Evolutionary conservation across 805 yeast species (phyloP), one percentile per base, ranked within the genome.

Genomic region (Barnettozyma sucrosica): DNA sequence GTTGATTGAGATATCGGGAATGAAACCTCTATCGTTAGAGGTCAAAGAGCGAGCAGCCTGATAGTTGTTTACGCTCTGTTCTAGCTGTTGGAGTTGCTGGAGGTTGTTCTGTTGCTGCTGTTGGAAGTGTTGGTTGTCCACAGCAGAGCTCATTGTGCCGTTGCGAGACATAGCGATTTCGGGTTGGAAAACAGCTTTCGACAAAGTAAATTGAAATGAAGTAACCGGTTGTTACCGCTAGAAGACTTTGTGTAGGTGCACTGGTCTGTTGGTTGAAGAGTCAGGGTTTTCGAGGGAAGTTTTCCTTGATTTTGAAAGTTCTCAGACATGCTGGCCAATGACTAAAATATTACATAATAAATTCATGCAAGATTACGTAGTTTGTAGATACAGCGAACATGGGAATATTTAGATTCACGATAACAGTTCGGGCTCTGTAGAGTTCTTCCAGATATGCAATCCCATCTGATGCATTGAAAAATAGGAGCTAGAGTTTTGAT

Each of bases 51-150:
- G 67, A 1, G 77, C 66, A 49, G 71, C 77, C 48, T 71, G 68
- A 48, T 58, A 51, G 45, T 51, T 55, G 51, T 59, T 67, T 25
- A 69, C 63, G 53, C 69, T 74, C 46, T 61, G 66, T 48, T 69
- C 74, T 46, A 74, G 59, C 47, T 66, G 72, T 45, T 72, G 74
- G 43, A 75, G 58, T 47, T 75, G 79, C 21, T 72, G 68, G 49
- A 72, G 66, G 36, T 47, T 47, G 52, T 74, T 75, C 48, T 70
- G 74, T 34, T 69, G 66, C 45, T 72, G 69, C 48, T 75, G 79
- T 46, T 69, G 72, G 21, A 78, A 70, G 36, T 64, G 57, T 52
- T 64, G 63, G 38, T 65, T 66, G 26, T 70, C 61, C 43, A 63
- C 56, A 37, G 53, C 58, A 7, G 71, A 66, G 43, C 61, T 59